A percentile compares a stretch with the other conserved stretches of the same genome.
Conservation (phyloP, 495 filamentous ascomycete genomes). For the Trichoderma reesei region DNA sequence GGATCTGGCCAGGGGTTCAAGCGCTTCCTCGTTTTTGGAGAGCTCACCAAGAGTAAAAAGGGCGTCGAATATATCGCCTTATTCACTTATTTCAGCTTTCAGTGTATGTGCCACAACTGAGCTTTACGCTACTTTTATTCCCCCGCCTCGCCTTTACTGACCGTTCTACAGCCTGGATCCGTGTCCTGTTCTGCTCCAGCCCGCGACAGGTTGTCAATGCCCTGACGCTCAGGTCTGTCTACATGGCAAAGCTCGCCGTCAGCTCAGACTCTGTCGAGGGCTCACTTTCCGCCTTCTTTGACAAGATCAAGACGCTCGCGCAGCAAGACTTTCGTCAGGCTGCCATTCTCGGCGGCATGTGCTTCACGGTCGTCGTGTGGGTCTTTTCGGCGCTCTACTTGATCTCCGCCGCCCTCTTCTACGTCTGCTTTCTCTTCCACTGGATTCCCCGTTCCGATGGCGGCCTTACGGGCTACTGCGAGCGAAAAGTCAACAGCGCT, state of each 20-base stretch:
- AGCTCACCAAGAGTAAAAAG: conserved; percentile 84
- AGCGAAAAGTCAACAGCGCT: conserved; percentile 75
- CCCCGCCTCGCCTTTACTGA: neutral
- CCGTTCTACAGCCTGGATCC: conserved; percentile 60
- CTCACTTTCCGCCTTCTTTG: conserved; percentile 54
- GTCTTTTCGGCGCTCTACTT: conserved; percentile 69
- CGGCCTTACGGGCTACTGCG: conserved; percentile 74
- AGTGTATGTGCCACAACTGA: conserved; percentile 46
- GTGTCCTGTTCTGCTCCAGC: conserved; percentile 78
- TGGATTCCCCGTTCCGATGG: conserved; percentile 72
- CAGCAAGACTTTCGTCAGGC: conserved; percentile 63
- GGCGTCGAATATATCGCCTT: conserved; percentile 85
- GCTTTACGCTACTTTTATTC: neutral
- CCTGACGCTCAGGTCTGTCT: conserved; percentile 69
- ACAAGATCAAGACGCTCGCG: conserved; percentile 64
- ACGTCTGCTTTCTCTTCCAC: conserved; percentile 80
- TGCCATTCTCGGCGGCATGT: conserved; percentile 76
- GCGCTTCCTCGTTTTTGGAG: conserved; percentile 84
- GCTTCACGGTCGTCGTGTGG: conserved; percentile 88
- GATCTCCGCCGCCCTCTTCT: conserved; percentile 60
- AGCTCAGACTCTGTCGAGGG: conserved; percentile 46
- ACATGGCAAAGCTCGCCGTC: conserved; percentile 58
- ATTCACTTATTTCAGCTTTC: conserved; percentile 90
- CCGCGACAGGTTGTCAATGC: conserved; percentile 85
- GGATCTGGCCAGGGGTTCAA: conserved; percentile 62